These are phyloP conservation scores for Hyaloraphidium curvatum DNA, from an alignment of 192 early-diverging fungal genomes.

Conservation along the genomic window DNA sequence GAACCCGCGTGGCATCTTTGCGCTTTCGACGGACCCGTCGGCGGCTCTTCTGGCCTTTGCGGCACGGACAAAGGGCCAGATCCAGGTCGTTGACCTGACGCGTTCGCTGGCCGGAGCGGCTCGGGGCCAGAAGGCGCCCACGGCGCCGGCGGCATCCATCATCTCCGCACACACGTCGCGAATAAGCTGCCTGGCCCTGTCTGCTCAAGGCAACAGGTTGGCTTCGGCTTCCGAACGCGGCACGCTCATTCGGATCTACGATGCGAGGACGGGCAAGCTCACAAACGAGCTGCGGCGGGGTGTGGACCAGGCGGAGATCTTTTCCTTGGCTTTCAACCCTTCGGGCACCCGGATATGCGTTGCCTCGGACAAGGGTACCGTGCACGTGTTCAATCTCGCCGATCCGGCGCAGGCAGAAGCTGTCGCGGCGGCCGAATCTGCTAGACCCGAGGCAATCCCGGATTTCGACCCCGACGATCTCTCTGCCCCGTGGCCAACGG, in stretches of 20 bases:
- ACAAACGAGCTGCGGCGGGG: slow-evolving; percentile 75
- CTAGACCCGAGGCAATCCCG: neutral
- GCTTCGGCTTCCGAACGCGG: slow-evolving; percentile 78
- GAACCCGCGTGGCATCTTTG: slow-evolving; percentile 53
- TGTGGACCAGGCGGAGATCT: slow-evolving; percentile 72
- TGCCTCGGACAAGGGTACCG: slow-evolving; percentile 78
- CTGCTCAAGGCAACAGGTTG: slow-evolving; percentile 52
- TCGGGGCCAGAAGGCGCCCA: slow-evolving; percentile 13
- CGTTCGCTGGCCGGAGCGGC: slow-evolving; percentile 19
- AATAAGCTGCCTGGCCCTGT: slow-evolving; percentile 59
- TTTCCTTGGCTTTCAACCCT: slow-evolving; percentile 68
- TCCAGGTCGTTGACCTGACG: slow-evolving; percentile 64
- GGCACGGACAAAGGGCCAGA: slow-evolving; percentile 59
- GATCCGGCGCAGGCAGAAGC: neutral
- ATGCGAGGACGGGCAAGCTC: slow-evolving; percentile 46
- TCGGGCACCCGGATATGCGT: slow-evolving; percentile 61
- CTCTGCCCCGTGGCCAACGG: neutral
- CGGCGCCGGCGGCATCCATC: slow-evolving; percentile 26
- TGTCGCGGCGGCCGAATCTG: too few species aligned
- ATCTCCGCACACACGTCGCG: slow-evolving; percentile 65
- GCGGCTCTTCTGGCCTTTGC: slow-evolving; percentile 67
- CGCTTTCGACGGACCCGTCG: slow-evolving; percentile 39
- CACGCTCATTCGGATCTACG: slow-evolving; percentile 78
- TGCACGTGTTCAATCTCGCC: slow-evolving; percentile 81
- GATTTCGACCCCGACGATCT: neutral